A percentile compares a stretch with the other conserved stretches of the same genome.
Evolutionary conservation across 2,329 filamentous ascomycete species (phyloP).

Genomic region (Colletotrichum acutatum): DNA sequence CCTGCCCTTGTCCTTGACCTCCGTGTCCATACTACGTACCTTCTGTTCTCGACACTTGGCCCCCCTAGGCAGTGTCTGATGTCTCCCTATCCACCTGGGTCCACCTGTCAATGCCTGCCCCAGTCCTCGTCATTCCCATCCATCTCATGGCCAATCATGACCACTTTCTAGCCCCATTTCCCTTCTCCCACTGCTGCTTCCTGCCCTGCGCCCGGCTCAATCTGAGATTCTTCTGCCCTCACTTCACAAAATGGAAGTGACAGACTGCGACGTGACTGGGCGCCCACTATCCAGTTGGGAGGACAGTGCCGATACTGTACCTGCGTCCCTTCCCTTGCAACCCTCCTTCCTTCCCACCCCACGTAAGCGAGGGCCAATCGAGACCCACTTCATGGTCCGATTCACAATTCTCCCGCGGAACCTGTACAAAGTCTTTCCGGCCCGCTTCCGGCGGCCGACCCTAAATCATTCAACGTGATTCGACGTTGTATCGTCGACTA

Average conservation of each 20-base stretch:
- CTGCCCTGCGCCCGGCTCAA: neutral
- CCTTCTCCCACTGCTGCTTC: neutral
- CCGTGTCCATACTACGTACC: neutral
- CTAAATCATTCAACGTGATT: neutral
- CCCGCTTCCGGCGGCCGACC: conserved; percentile 22
- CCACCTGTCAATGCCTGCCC: conserved; percentile 3
- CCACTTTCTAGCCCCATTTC: neutral
- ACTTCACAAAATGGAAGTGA: too few species aligned
- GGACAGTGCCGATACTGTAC: conserved; percentile 22
- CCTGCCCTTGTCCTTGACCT: conserved; percentile 14
- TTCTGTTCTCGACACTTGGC: neutral
- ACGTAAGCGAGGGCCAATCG: neutral
- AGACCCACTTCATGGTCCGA: conserved; percentile 30
- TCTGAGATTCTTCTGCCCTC: neutral
- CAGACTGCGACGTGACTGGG: too few species aligned
- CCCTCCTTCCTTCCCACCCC: conserved; percentile 1
- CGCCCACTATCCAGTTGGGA: neutral
- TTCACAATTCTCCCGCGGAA: conserved; percentile 4
- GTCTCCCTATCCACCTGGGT: neutral
- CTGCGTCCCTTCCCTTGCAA: conserved; percentile 5
- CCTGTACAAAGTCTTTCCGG: conserved; percentile 8
- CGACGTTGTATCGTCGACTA: neutral
- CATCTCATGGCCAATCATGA: conserved; percentile 7
- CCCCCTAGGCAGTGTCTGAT: neutral
- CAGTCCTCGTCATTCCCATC: conserved; percentile 3